Evolutionary conservation across 2,329 filamentous ascomycete genomes (phyloP).

Genomic region (Aspergillus tamarii): DNA sequence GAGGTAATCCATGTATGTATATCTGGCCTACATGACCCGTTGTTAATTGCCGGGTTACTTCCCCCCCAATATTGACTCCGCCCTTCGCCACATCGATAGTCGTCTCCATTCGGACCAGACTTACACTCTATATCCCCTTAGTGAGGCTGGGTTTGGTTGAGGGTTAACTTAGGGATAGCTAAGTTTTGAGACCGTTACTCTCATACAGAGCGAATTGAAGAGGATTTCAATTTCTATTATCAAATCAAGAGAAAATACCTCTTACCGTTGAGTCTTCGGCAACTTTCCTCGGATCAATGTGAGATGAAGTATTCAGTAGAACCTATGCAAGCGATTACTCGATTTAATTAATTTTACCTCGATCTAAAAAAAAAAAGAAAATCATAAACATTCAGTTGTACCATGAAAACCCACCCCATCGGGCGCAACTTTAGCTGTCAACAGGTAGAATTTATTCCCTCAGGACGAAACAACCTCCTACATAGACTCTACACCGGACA

Average conservation of each 20-base stretch:
- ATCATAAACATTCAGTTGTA: background rate
- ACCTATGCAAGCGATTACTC: background rate
- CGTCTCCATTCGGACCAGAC: background rate
- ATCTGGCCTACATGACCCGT: background rate
- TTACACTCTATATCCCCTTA: background rate
- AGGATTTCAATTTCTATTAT: background rate
- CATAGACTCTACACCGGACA: background rate
- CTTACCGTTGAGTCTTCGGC: background rate
- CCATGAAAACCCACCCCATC: background rate
- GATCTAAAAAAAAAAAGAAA: background rate
- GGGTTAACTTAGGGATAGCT: background rate
- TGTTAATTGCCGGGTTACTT: background rate
- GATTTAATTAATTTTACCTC: background rate
- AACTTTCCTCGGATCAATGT: background rate
- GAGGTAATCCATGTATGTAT: background rate
- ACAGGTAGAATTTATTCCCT: background rate
- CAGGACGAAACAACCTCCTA: background rate
- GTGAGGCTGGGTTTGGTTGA: background rate
- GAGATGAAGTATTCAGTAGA: background rate
- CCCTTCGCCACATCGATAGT: constrained; percentile 4
- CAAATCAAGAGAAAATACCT: background rate
- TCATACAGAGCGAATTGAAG: background rate
- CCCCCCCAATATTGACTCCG: constrained; percentile 2
- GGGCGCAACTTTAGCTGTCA: background rate
- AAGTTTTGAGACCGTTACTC: background rate